A percentile compares a stretch with the other conserved stretches of the same genome.
These are phyloP conservation scores for Ophiostoma novo-ulmi DNA, from an alignment of 2,329 filamentous ascomycete species.

Conservation along the genomic window DNA sequence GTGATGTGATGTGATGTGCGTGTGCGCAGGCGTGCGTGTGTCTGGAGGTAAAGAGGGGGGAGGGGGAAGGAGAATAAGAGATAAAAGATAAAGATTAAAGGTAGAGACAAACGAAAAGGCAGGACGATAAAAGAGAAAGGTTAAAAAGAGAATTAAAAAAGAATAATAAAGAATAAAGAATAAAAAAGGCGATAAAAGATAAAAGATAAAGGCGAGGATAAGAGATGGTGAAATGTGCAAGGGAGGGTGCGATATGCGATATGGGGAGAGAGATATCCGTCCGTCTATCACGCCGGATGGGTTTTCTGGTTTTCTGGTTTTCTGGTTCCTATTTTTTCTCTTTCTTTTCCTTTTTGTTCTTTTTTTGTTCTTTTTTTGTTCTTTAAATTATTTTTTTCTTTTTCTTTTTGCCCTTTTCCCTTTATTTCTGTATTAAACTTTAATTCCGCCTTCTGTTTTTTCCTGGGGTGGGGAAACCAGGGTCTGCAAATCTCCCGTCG, in stretches of 20 bases:
- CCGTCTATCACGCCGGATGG: no score
- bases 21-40: background rate
- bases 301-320: background rate
- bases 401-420: background rate
- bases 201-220: background rate
- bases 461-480: constrained; percentile 13
- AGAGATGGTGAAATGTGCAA: background rate
- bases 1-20: constrained; percentile 16
- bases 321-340: background rate
- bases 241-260: constrained; percentile 5
- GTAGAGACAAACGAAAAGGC: background rate
- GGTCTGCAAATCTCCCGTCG: constrained; percentile 16
- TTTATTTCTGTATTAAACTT: background rate
- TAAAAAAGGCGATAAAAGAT: constrained; percentile 8
- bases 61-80: background rate
- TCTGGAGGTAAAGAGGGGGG: background rate
- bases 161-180: background rate
- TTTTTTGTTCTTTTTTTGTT: no score
- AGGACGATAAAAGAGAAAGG: background rate
- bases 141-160: constrained; percentile 6
- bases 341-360: background rate
- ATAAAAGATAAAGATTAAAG: constrained; percentile 14
- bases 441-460: background rate
- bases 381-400: background rate
- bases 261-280: no score